A percentile compares a stretch with the other conserved stretches of the same genome.
These are phyloP conservation scores for Aspergillus bertholletiae DNA, from an alignment of 495 filamentous ascomycete species.

Conservation along the genomic window DNA sequence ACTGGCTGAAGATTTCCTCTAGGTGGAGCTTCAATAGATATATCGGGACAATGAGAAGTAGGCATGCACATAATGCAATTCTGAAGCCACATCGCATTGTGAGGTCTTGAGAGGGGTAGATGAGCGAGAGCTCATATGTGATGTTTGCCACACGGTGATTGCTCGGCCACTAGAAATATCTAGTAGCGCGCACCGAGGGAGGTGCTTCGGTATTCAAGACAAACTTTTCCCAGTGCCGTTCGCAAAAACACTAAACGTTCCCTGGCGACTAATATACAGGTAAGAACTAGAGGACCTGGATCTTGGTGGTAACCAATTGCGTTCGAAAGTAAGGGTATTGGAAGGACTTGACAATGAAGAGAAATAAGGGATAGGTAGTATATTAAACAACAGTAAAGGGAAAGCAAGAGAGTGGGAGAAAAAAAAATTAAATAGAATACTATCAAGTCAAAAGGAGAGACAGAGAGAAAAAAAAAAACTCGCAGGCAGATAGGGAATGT, in stretches of 20 bases:
- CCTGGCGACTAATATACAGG: no score
- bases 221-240: neutral
- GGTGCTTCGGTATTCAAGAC: neutral
- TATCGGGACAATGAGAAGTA: constrained; percentile 30
- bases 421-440: neutral
- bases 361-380: neutral
- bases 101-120: constrained; percentile 1
- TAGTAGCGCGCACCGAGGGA: neutral
- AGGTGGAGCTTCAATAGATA: constrained; percentile 36
- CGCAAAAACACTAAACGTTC: neutral
- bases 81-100: constrained; percentile 40
- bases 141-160: neutral
- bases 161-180: neutral
- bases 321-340: neutral
- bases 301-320: no score
- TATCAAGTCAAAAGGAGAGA: neutral
- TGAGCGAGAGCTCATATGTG: neutral
- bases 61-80: constrained; percentile 26
- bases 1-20: constrained; percentile 41
- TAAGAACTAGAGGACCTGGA: no score
- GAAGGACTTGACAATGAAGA: neutral
- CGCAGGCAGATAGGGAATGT: neutral
- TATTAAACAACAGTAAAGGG: neutral
- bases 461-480: neutral
- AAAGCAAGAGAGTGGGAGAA: neutral